A percentile compares a stretch with the other conserved stretches of the same genome.
Evolutionary conservation across 495 filamentous ascomycete species (phyloP).

Genomic region (Penicillium riverlandense): DNA sequence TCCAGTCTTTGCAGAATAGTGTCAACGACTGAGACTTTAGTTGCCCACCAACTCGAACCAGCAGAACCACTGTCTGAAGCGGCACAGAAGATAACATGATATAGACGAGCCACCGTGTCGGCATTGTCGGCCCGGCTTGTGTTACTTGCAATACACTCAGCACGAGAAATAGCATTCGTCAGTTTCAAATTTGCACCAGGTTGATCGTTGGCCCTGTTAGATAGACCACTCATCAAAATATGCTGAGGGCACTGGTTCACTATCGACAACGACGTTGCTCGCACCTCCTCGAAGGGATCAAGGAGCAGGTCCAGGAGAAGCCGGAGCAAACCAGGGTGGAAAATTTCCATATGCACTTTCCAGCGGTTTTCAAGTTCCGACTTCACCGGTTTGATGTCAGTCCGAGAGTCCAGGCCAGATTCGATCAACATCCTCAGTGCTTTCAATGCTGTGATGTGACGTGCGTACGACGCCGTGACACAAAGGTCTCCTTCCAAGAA

Average conservation of each 20-base stretch:
- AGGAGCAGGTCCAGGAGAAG: constrained; percentile 69
- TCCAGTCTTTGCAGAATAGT: constrained; percentile 45
- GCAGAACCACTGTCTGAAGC: constrained; percentile 9
- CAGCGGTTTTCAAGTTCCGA: constrained; percentile 28
- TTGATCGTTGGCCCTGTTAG: background rate
- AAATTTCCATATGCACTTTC: constrained; percentile 48
- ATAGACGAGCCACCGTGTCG: constrained; percentile 68
- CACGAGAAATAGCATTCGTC: constrained; percentile 24
- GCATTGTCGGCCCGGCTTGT: constrained; percentile 81
- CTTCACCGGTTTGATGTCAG: constrained; percentile 19
- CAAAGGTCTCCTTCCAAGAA: constrained; percentile 68
- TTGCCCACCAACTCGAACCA: constrained; percentile 25
- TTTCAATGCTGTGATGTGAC: constrained; percentile 73
- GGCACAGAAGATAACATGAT: constrained; percentile 43
- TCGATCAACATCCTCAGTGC: constrained; percentile 54
- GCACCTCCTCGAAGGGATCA: constrained; percentile 90
- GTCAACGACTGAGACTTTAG: constrained; percentile 36
- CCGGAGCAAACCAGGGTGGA: constrained; percentile 39
- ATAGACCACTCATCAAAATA: constrained; percentile 13
- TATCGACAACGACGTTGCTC: constrained; percentile 54
- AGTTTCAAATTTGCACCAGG: constrained; percentile 8
- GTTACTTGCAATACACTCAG: constrained; percentile 49
- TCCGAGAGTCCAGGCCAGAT: constrained; percentile 40
- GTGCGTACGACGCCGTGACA: constrained; percentile 75
- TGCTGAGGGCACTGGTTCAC: constrained; percentile 41